Evolutionary conservation across 1,284 basidiomycete species (phyloP).

Genomic region (Pterula multifida): DNA sequence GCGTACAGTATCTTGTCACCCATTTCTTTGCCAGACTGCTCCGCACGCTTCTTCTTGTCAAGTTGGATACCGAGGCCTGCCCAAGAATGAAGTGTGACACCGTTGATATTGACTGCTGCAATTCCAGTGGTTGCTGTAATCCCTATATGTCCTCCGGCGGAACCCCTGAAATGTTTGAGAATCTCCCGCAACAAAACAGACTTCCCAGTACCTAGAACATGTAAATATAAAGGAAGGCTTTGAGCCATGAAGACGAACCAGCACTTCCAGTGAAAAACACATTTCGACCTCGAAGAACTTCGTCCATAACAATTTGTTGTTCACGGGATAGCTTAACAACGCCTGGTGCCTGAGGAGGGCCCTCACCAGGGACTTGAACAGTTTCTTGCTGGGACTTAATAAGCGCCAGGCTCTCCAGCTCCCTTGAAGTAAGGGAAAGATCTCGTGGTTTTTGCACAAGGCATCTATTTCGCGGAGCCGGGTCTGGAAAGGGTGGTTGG

Average conservation of each 20-base stretch:
- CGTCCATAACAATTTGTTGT: background rate
- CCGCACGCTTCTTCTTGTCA: background rate
- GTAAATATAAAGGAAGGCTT: background rate
- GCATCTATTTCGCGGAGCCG: background rate
- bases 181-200: constrained; percentile 69
- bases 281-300: background rate
- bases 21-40: constrained; percentile 37
- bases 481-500: background rate
- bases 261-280: constrained; percentile 2
- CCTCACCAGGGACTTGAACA: too few relatives aligned
- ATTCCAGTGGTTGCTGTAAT: constrained; percentile 65
- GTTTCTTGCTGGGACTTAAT: too few relatives aligned
- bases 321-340: background rate
- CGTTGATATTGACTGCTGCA: constrained; percentile 75
- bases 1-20: constrained; percentile 40
- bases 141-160: constrained; percentile 44
- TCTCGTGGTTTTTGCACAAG: too few relatives aligned
- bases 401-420: too few relatives aligned
- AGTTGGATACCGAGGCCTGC: constrained; percentile 30
- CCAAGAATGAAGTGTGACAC: constrained; percentile 17
- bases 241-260: background rate
- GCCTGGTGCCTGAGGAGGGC: background rate
- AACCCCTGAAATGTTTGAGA: constrained; percentile 35
- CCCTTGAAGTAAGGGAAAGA: too few relatives aligned
- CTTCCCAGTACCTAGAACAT: constrained; percentile 54